Evolutionary conservation across 805 yeast genomes (phyloP).

Genomic region (Metschnikowia bowlesiae): DNA sequence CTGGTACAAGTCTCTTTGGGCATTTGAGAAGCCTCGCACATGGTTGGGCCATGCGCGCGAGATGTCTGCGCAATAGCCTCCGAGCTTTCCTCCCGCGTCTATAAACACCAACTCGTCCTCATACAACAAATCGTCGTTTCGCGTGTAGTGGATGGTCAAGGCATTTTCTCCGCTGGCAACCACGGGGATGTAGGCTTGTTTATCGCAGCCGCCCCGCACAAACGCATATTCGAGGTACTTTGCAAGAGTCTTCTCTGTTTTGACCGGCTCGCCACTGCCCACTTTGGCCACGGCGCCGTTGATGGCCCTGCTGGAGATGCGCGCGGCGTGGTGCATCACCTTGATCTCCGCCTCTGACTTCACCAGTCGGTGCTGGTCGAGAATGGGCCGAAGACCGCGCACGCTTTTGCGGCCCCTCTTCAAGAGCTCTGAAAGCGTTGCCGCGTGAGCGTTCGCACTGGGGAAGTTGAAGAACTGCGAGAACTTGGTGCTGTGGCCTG

Average conservation of each 20-base stretch:
- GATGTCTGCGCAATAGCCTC: conserved; percentile 94
- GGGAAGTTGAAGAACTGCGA: conserved; percentile 18
- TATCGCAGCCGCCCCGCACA: conserved; percentile 82
- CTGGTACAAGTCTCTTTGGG: conserved; percentile 83
- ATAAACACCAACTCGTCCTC: conserved; percentile 82
- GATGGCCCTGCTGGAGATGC: conserved; percentile 76
- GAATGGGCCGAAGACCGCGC: conserved; percentile 38
- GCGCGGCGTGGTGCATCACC: conserved; percentile 79
- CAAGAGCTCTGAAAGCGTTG: conserved; percentile 19
- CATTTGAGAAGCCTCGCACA: conserved; percentile 61
- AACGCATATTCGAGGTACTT: conserved; percentile 80
- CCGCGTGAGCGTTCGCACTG: conserved; percentile 5
- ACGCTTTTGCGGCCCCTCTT: conserved; percentile 33
- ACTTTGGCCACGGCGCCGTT: conserved; percentile 72
- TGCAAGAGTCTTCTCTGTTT: conserved; percentile 72
- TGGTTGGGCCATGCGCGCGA: conserved; percentile 94
- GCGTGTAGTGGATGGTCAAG: conserved; percentile 85
- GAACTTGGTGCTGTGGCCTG: conserved; percentile 9
- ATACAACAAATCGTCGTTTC: conserved; percentile 79
- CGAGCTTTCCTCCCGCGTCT: conserved; percentile 91
- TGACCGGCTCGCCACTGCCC: conserved; percentile 42
- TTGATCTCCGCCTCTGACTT: conserved; percentile 75
- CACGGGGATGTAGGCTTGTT: conserved; percentile 89
- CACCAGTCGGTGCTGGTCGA: conserved; percentile 54
- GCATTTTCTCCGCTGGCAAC: conserved; percentile 94